Percentiles rank a stretch among this genome's conserved stretches.
Evolutionary conservation across 129 eudicot species (phyloP).

Genomic region (Chrysanthemum seticuspe): DNA sequence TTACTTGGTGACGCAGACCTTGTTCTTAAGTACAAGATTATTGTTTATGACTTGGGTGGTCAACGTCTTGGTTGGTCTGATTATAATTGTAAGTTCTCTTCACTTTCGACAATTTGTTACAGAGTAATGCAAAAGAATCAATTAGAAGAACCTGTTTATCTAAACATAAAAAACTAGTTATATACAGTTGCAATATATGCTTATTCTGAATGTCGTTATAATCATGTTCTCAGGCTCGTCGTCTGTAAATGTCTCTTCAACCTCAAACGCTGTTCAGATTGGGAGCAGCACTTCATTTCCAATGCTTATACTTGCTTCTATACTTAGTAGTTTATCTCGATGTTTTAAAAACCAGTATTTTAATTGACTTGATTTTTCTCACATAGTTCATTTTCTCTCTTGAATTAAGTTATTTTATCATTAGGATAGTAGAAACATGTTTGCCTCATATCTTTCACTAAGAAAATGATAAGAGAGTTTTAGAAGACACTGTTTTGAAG

Average conservation of each 20-base stretch:
- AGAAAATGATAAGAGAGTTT: too few species aligned
- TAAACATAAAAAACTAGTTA: background rate
- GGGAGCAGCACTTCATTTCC: constrained; percentile 42
- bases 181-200: background rate
- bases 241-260: constrained; percentile 77
- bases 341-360: too few species aligned
- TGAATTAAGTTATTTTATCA: too few species aligned
- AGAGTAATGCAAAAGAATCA: background rate
- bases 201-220: background rate
- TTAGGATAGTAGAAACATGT: too few species aligned
- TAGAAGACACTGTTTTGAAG: too few species aligned
- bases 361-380: too few species aligned
- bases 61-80: too few species aligned
- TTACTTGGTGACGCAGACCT: too few species aligned
- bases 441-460: too few species aligned
- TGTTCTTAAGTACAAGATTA: too few species aligned
- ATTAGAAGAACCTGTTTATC: background rate
- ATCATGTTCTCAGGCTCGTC: constrained; percentile 50
- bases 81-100: constrained; percentile 49
- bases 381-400: too few species aligned
- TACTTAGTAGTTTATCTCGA: constrained; percentile 19
- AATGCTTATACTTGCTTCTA: constrained; percentile 32
- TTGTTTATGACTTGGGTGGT: too few species aligned
- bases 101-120: background rate
- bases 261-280: constrained; percentile 65